These are phyloP conservation scores for Spinellus fusiger DNA, from an alignment of 192 early-diverging fungal species.

Conservation along the genomic window DNA sequence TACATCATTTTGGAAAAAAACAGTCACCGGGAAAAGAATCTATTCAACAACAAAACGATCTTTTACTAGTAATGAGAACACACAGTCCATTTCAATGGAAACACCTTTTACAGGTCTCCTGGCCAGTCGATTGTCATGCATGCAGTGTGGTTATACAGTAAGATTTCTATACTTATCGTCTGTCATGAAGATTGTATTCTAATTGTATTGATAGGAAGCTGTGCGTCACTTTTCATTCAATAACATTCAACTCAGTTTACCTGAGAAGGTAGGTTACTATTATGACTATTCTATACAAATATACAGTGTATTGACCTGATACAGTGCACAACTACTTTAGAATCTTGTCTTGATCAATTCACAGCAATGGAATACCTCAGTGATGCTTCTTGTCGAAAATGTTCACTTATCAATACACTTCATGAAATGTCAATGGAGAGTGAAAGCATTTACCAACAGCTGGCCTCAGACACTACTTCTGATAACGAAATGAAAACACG, in stretches of 20 bases:
- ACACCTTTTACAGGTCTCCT: constrained; percentile 76
- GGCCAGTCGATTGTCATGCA: constrained; percentile 71
- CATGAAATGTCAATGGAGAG: constrained; percentile 29
- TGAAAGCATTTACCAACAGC: constrained; percentile 20
- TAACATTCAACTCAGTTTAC: constrained; percentile 67
- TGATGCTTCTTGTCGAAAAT: constrained; percentile 62
- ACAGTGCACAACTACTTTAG: constrained; percentile 42
- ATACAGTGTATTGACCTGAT: neutral
- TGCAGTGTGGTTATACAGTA: constrained; percentile 70
- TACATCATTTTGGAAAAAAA: neutral
- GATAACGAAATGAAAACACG: constrained; percentile 5
- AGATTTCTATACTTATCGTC: constrained; percentile 7
- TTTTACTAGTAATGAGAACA: neutral
- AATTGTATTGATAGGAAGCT: constrained; percentile 42
- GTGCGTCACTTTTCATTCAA: constrained; percentile 79
- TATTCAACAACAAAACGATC: neutral
- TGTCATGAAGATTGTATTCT: neutral
- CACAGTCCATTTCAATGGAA: neutral
- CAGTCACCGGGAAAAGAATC: neutral
- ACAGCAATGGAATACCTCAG: constrained; percentile 56
- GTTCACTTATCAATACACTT: constrained; percentile 48
- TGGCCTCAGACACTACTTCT: constrained; percentile 12
- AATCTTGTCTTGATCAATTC: constrained; percentile 48
- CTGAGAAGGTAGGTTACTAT: constrained; percentile 30
- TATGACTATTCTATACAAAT: neutral